Conservation (phyloP, 2,329 filamentous ascomycete genomes). For the Alternaria rosae region DNA sequence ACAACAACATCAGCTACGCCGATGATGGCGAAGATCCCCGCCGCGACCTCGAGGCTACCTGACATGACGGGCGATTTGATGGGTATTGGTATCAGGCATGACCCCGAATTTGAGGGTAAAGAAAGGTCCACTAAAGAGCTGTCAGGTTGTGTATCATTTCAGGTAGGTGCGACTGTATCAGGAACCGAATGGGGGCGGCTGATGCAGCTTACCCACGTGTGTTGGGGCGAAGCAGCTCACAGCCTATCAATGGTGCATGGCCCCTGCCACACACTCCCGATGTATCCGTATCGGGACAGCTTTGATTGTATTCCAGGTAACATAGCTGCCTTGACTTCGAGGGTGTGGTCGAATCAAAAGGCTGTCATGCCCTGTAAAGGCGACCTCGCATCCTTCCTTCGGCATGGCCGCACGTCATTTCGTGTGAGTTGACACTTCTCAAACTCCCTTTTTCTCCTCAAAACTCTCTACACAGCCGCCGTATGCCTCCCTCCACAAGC, state of each 20-base stretch:
- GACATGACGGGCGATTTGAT: neutral
- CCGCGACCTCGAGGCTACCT: constrained; percentile 9
- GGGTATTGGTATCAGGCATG: too few relatives aligned
- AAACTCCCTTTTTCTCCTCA: neutral
- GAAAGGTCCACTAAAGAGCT: neutral
- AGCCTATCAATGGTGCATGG: neutral
- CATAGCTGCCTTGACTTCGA: neutral
- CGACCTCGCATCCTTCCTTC: neutral
- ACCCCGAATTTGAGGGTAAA: neutral
- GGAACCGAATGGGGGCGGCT: neutral
- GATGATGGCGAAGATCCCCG: constrained; percentile 24
- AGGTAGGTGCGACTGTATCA: neutral
- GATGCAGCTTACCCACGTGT: neutral
- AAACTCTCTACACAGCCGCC: neutral
- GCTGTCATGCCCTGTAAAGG: neutral
- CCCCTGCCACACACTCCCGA: neutral
- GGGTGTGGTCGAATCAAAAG: neutral
- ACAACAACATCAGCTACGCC: constrained; percentile 24
- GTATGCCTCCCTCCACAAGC: neutral
- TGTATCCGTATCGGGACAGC: neutral
- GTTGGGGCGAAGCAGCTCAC: neutral
- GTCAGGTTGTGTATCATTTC: neutral
- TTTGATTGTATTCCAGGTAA: neutral
- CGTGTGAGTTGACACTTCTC: neutral
- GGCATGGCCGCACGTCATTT: neutral